Conservation (phyloP, 2,329 filamentous ascomycete species). For the Trichoderma asperellum region DNA sequence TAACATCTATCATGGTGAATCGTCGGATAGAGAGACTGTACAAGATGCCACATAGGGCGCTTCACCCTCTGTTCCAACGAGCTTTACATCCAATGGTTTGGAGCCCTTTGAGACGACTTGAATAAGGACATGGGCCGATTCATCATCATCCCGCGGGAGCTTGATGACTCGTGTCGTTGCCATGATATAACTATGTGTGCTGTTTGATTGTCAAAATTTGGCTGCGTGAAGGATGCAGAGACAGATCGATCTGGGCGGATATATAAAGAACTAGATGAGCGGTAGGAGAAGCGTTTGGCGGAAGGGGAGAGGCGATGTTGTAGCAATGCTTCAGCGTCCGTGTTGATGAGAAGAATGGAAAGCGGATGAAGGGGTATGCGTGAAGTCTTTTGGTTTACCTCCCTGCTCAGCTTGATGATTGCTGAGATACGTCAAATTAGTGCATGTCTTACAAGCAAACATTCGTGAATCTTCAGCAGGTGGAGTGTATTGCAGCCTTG, state of each 20-base stretch:
- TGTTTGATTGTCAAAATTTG: background rate
- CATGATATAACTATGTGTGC: slow-evolving; percentile 34
- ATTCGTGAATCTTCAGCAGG: slow-evolving; percentile 19
- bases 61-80: slow-evolving; percentile 70
- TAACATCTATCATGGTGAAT: background rate
- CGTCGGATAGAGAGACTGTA: slow-evolving; percentile 45
- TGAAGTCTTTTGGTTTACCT: background rate
- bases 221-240: background rate
- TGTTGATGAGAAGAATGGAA: too few species aligned
- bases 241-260: background rate
- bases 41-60: slow-evolving; percentile 61
- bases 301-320: background rate
- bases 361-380: background rate
- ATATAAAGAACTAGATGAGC: background rate
- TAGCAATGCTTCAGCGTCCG: background rate
- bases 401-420: background rate
- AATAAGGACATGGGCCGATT: slow-evolving; percentile 61
- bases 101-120: slow-evolving; percentile 57
- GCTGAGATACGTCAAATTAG: background rate
- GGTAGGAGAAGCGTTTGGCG: background rate
- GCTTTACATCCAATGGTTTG: slow-evolving; percentile 64
- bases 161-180: slow-evolving; percentile 53
- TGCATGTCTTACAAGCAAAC: slow-evolving; percentile 12
- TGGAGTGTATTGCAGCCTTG: slow-evolving; percentile 20
- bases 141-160: slow-evolving; percentile 59